Base-by-base conservation (phyloP, 495 filamentous ascomycete species). In the Thozetella sp. region DNA sequence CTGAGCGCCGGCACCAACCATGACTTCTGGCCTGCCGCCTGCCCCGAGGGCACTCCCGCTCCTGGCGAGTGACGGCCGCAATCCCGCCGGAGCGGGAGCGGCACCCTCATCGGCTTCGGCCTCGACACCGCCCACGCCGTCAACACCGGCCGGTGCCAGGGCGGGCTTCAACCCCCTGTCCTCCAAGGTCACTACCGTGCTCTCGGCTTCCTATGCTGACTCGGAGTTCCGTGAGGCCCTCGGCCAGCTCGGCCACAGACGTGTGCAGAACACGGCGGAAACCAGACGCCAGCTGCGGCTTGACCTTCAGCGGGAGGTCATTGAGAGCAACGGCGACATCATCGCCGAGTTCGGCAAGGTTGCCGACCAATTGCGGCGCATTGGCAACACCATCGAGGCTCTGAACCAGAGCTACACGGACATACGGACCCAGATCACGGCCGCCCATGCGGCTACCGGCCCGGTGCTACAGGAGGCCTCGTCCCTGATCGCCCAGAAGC, bases 151-250 rank as follows among this genome's bases (percentile, higher is more conserved):
- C 6, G 23, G 54, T 17, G n/a, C 60, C 9, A 12, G 25, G 19
- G 69, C 63, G 51, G 61, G 61, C 1, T 25, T 55, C 17, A 71
- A 63, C 48, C 68, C 72, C 15, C 66, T 74, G 3, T 67, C 68
- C 0, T 76, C 81, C 17, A 90, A 94, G 69, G 79, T 97, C 59
- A 90, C 91, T 17, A 89, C 83, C 53, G 90, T 97, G 19, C 86
- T 98, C 30, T 97, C 95, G 15, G 86, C 91, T 2, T 97, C 94
- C 0, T 98, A 97, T 74, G 89, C 91, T 27, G 95, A 98, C 72
- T 84, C 90, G 2, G 94, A 97, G 60, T 96, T 97, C 59, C 86
- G 93, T 55, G 90, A 96, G 77, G 89, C 93, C 30, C 80, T 99
- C 27, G 78, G 82, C 54, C 86, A 91, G 0, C 77, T 98, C 15